phyloP scores from a whole-genome alignment of 2,329 filamentous ascomycete species.

The Colletotrichum sp. region DNA sequence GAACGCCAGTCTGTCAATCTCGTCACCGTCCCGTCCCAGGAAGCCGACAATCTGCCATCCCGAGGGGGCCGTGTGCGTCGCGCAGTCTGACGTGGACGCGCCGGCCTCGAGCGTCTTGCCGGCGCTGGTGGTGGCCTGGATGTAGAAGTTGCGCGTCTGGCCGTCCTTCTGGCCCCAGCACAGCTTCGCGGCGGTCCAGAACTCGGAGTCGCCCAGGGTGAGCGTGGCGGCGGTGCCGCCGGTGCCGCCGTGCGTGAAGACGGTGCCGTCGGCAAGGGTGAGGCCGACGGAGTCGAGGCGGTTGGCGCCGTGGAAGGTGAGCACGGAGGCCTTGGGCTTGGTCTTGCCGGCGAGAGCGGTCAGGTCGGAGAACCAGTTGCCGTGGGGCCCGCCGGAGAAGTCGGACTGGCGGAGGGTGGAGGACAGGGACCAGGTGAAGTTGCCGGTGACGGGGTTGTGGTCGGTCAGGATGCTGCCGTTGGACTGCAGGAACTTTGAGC shows the following conservation, averaged over 20 bases:
- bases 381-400: slow-evolving; percentile 53
- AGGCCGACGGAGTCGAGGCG: slow-evolving; percentile 58
- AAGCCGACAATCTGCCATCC: slow-evolving; percentile 61
- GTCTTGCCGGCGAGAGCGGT: slow-evolving; percentile 35
- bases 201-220: slow-evolving; percentile 49
- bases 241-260: slow-evolving; percentile 56
- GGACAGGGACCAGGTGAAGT: slow-evolving; percentile 50
- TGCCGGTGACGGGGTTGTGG: slow-evolving; percentile 68
- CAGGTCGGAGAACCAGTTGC: slow-evolving; percentile 62
- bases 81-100: slow-evolving; percentile 50
- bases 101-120: slow-evolving; percentile 52
- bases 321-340: slow-evolving; percentile 36
- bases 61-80: slow-evolving; percentile 46
- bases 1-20: slow-evolving; percentile 60
- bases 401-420: slow-evolving; percentile 45
- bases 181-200: slow-evolving; percentile 51
- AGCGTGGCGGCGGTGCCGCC: slow-evolving; percentile 51
- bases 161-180: slow-evolving; percentile 53
- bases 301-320: slow-evolving; percentile 51
- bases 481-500: slow-evolving; percentile 59
- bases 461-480: slow-evolving; percentile 64
- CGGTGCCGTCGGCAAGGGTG: slow-evolving; percentile 51
- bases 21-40: slow-evolving; percentile 55
- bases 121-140: slow-evolving; percentile 54
- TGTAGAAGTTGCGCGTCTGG: slow-evolving; percentile 60